These are phyloP conservation scores for Verbascum thapsus DNA, from an alignment of 257 asterid species.

Conservation along the genomic window DNA sequence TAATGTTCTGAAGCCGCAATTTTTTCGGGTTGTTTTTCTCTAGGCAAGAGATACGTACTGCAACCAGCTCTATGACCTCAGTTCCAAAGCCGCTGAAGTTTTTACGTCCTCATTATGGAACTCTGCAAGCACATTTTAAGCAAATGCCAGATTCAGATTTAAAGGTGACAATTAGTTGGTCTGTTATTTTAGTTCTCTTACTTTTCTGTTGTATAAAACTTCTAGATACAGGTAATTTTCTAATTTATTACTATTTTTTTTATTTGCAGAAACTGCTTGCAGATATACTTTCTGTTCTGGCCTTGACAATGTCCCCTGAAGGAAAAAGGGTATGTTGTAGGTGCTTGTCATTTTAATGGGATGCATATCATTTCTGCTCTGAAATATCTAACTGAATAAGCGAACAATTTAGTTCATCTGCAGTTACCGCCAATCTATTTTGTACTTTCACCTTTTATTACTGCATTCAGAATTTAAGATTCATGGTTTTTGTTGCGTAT, in stretches of 20 bases:
- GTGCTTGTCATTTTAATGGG: conserved; percentile 7
- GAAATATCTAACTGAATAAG: conserved; percentile 16
- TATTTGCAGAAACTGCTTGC: conserved; percentile 73
- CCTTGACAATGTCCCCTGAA: conserved; percentile 97
- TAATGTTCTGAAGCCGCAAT: conserved; percentile 5
- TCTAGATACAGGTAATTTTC: conserved; percentile 7
- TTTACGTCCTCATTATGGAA: conserved; percentile 93
- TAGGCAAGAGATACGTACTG: conserved; percentile 90
- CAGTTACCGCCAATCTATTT: conserved; percentile 5
- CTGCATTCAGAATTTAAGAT: too few relatives aligned
- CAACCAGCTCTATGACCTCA: conserved; percentile 98
- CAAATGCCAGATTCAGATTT: conserved; percentile 68
- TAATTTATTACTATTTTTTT: background rate
- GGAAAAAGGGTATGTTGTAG: conserved; percentile 77
- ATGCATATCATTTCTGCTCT: background rate
- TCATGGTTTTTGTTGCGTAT: too few relatives aligned
- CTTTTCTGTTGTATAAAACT: background rate
- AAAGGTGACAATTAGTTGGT: conserved; percentile 53
- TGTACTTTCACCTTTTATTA: conserved; percentile 5
- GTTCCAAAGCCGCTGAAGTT: conserved; percentile 97
- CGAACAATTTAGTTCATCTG: background rate
- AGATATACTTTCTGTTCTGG: conserved; percentile 94
- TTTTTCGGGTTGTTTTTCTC: conserved; percentile 19
- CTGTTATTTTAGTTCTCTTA: conserved; percentile 15
- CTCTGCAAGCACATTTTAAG: conserved; percentile 70